These are phyloP conservation scores for Hura crepitans DNA, from an alignment of 441 rosid species.

Conservation along the genomic window DNA sequence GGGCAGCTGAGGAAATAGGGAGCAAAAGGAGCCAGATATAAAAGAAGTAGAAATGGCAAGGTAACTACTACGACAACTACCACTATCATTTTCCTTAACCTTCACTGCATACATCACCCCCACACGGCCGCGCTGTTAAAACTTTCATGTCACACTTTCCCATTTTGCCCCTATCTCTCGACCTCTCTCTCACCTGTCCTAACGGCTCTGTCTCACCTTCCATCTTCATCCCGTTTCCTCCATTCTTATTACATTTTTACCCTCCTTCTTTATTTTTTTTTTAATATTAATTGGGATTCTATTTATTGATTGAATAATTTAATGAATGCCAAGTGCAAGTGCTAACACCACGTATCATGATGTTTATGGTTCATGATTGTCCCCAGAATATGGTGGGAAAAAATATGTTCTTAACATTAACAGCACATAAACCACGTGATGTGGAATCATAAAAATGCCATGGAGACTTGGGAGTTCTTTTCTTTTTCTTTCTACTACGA, in stretches of 20 bases:
- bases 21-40: slow-evolving; percentile 16
- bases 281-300: too few species aligned
- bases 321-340: neutral
- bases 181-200: neutral
- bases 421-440: slow-evolving; percentile 49
- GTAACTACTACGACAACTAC: slow-evolving; percentile 53
- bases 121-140: slow-evolving; percentile 12
- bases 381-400: slow-evolving; percentile 28
- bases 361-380: slow-evolving; percentile 31
- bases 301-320: too few species aligned
- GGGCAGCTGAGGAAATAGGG: slow-evolving; percentile 49
- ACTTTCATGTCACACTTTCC: slow-evolving; percentile 58
- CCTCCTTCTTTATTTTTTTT: neutral
- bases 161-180: slow-evolving; percentile 49
- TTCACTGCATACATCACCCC: slow-evolving; percentile 45
- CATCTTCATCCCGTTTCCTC: neutral
- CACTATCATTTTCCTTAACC: slow-evolving; percentile 61
- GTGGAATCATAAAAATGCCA: slow-evolving; percentile 30
- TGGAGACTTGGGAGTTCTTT: too few species aligned
- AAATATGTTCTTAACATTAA: slow-evolving; percentile 17
- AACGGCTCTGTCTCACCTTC: slow-evolving; percentile 18
- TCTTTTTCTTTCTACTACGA: slow-evolving; percentile 20
- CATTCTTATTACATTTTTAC: slow-evolving; percentile 10
- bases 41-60: neutral
- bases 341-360: slow-evolving; percentile 25